phyloP scores from a whole-genome alignment of 2,329 filamentous ascomycete genomes.

The Fusarium multiceps region DNA sequence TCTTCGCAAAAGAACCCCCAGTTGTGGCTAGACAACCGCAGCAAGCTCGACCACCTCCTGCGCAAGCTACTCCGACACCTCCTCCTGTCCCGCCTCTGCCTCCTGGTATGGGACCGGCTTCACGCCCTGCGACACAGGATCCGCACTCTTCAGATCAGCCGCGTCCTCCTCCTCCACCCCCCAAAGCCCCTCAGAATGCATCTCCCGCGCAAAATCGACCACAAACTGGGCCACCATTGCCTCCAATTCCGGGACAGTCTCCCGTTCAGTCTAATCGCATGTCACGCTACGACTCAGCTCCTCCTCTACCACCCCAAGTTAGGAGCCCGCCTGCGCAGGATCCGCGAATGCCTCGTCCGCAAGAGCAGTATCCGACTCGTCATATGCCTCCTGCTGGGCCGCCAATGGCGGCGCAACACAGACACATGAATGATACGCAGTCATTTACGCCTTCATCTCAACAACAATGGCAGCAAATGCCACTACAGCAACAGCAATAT shows the following conservation, averaged over 20 bases:
- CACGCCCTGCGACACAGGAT: constrained; percentile 52
- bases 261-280: constrained; percentile 34
- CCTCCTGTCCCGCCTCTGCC: constrained; percentile 80
- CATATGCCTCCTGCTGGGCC: constrained; percentile 30
- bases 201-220: constrained; percentile 40
- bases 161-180: constrained; percentile 64
- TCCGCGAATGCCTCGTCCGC: constrained; percentile 25
- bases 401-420: constrained; percentile 24
- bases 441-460: constrained; percentile 29
- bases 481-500: constrained; percentile 31
- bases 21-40: constrained; percentile 75
- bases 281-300: constrained; percentile 61
- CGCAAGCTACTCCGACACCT: constrained; percentile 56
- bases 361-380: constrained; percentile 35
- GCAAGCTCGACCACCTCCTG: constrained; percentile 57
- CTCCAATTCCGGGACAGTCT: constrained; percentile 37
- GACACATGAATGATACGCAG: constrained; percentile 35
- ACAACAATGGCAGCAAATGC: constrained; percentile 44
- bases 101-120: constrained; percentile 63
- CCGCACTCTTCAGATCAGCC: constrained; percentile 49
- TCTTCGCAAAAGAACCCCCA: constrained; percentile 95
- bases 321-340: constrained; percentile 21
- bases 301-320: constrained; percentile 56
- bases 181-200: constrained; percentile 60
- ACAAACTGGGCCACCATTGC: constrained; percentile 48